A percentile compares a stretch with the other conserved stretches of the same genome.
Evolutionary conservation across 1,139 yeast species (phyloP).

Genomic region (Lodderomyces metapsilosis): DNA sequence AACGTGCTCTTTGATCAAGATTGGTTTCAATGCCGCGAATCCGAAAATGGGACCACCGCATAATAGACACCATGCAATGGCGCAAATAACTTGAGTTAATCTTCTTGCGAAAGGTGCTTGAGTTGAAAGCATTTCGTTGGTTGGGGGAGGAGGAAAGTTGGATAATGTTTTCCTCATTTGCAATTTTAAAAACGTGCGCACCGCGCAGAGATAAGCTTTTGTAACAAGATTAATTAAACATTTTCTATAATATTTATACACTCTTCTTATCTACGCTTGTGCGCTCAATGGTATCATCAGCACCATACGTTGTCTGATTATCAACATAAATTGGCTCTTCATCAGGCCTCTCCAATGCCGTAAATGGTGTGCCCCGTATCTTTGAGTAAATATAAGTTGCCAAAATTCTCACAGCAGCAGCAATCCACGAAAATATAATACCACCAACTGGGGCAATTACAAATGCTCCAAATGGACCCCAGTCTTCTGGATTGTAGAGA

Average conservation of each 20-base stretch:
- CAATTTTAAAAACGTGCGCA: no score
- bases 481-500: conserved; percentile 69
- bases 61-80: conserved; percentile 42
- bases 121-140: conserved; percentile 8
- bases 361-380: conserved; percentile 45
- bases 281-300: conserved; percentile 6
- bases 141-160: no score
- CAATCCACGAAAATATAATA: conserved; percentile 52
- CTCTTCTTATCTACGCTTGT: conserved; percentile 9
- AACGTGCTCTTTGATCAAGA: conserved; percentile 38
- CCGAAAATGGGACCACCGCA: conserved; percentile 51
- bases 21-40: conserved; percentile 48
- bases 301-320: conserved; percentile 16
- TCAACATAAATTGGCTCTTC: conserved; percentile 16
- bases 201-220: no score
- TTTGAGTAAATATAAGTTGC: conserved; percentile 36
- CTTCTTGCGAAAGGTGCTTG: conserved; percentile 16
- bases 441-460: conserved; percentile 90
- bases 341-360: conserved; percentile 53
- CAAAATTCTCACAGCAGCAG: conserved; percentile 51
- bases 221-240: no score
- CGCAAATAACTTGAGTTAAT: conserved; percentile 31
- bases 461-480: conserved; percentile 96
- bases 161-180: no score
- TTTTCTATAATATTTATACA: no score